phyloP scores from a whole-genome alignment of 225 moss, liverwort and hornwort genomes.

The Pleurozium schreberi region DNA sequence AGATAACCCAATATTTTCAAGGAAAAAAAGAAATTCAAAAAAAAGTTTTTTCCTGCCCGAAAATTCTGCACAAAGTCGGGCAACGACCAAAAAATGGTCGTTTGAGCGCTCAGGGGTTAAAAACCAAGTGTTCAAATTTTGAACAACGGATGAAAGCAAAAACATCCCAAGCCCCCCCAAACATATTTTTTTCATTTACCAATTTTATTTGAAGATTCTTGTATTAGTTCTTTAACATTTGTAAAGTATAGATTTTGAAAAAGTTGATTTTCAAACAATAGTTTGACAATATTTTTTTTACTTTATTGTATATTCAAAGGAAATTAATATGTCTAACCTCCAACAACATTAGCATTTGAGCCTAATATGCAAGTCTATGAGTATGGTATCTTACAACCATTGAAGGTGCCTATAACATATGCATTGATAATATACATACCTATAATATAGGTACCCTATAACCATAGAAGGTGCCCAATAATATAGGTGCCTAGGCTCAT shows the following conservation, averaged over 20 bases:
- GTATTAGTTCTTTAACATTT: background rate
- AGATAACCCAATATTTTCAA: too few species aligned
- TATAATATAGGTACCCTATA: background rate
- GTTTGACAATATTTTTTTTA: accelerated
- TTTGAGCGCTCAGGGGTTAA: too few species aligned
- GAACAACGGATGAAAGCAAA: background rate
- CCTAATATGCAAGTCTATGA: background rate
- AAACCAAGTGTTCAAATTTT: background rate
- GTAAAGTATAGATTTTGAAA: background rate
- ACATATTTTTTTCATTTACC: background rate
- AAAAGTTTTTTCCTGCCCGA: too few species aligned
- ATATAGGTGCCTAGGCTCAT: background rate
- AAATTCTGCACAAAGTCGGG: too few species aligned
- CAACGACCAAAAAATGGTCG: too few species aligned
- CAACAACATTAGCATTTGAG: background rate
- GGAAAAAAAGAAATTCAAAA: too few species aligned
- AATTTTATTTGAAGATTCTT: background rate
- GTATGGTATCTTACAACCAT: background rate
- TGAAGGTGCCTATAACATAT: too few species aligned
- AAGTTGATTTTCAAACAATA: background rate
- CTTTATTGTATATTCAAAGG: background rate
- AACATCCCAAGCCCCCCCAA: accelerated
- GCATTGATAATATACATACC: too few species aligned
- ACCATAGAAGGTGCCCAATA: background rate
- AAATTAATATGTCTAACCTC: background rate